Evolutionary conservation across 305 asterid genomes (phyloP), one percentile per base, ranked within the genome.

Genomic region (Fraxinus baroniana): DNA sequence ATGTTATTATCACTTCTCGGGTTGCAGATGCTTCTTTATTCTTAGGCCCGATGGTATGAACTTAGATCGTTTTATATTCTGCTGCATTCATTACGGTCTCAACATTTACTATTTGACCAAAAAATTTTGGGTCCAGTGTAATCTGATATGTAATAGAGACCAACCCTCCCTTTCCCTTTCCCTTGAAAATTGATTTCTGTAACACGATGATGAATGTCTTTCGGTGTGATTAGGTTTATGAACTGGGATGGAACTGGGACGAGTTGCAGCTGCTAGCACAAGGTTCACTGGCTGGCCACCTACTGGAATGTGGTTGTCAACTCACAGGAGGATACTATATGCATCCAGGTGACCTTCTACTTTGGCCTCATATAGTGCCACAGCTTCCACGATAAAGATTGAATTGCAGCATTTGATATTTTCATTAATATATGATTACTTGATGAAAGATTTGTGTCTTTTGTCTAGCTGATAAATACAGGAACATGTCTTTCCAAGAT

Each of bases 181-280:
- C 79, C 22, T 7, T 41, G 78, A 57, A 57, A 83, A 18, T 70
- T 70, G 77, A 57, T 52, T 57, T 32, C 72, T 76, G 46, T 75
- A 36, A 76, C 32, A 28, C 37, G 74, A 77, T 83, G 82, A 87
- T 79, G 83, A 66, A 55, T 78, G 80, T 28, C 60, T 80, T 83
- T 68, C 81, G 83, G 49, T 81, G 7, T 85, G 81, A 82, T 78
- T 85, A 96, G 99, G 91, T 93, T 30, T 96, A 91, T 86, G 99
- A 96, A 89, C 88, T 96, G 79, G 99, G 99, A 37, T 96, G 99
- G 99, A 92, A 96, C 87, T 96, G 99, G 99, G 87, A 93, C 85
- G 98, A 93, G 64, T 88, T 87, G 80, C 86, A 86, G 77, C 97
- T 90, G 83, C 90, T 94, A 79, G 95, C 98, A 71, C 98, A 94